Evolutionary conservation across 352 stramenopile species (phyloP).

Genomic region (Pythium apleroticum): DNA sequence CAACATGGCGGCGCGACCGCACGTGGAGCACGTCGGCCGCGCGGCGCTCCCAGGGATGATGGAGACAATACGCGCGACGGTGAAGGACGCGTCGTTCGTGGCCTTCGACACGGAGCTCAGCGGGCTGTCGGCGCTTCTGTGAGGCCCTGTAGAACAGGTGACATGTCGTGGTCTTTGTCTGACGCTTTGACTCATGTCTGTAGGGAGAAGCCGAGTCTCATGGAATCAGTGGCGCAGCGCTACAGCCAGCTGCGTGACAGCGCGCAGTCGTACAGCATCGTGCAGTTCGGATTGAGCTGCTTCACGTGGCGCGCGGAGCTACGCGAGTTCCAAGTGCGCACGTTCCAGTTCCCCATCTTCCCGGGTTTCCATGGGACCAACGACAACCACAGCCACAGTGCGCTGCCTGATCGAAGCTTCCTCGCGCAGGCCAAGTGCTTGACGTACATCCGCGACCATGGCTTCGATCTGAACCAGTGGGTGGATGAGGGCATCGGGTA

Average conservation of each 20-base stretch:
- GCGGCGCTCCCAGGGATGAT: constrained; percentile 12
- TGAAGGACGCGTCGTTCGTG: constrained; percentile 51
- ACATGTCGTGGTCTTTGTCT: background rate
- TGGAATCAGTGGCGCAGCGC: constrained; percentile 70
- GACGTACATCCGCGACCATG: constrained; percentile 72
- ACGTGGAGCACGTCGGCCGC: constrained; percentile 21
- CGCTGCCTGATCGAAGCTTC: constrained; percentile 53
- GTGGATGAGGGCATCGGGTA: constrained; percentile 73
- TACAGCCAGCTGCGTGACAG: constrained; percentile 60
- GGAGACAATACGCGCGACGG: constrained; percentile 3
- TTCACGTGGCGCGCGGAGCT: constrained; percentile 54
- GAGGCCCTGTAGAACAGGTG: constrained; percentile 10
- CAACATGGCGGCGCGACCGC: constrained; percentile 9
- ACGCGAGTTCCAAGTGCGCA: constrained; percentile 52
- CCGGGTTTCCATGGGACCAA: constrained; percentile 40
- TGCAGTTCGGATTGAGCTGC: constrained; percentile 74
- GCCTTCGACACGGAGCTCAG: constrained; percentile 79
- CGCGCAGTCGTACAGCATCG: constrained; percentile 59
- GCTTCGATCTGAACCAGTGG: constrained; percentile 80
- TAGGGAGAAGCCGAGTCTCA: constrained; percentile 55
- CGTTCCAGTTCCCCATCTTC: constrained; percentile 80
- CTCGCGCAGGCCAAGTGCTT: constrained; percentile 72
- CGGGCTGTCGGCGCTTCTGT: constrained; percentile 68
- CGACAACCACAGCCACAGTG: constrained; percentile 6
- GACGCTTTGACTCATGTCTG: background rate